Percentiles rank a stretch among this genome's conserved stretches.
phyloP scores from a whole-genome alignment of 768 basidiomycete genomes.

The Imleria badia region DNA sequence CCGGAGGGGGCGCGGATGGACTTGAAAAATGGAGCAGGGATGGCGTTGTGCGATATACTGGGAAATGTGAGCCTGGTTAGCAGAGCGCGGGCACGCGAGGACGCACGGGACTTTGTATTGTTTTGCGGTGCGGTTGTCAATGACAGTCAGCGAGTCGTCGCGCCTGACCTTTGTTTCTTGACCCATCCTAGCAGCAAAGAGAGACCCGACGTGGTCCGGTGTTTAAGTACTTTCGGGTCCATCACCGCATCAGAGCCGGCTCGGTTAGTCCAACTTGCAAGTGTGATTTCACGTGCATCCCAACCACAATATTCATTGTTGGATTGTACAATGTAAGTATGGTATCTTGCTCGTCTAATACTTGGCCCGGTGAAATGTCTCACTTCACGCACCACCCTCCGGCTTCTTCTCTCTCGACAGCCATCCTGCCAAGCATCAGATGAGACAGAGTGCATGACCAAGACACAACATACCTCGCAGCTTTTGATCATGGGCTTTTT shows the following conservation, averaged over 20 bases:
- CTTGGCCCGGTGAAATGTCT: not conserved
- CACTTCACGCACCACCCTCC: constrained; percentile 8
- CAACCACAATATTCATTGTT: constrained; percentile 1
- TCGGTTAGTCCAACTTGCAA: not conserved
- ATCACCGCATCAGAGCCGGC: not conserved
- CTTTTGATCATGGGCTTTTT: constrained; percentile 64
- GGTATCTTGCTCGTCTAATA: constrained; percentile 19
- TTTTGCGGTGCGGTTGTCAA: constrained; percentile 85
- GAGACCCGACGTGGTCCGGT: not conserved
- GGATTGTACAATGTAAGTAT: constrained; percentile 9
- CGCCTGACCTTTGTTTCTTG: constrained; percentile 20
- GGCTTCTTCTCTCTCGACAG: constrained; percentile 32
- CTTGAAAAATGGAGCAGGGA: constrained; percentile 83
- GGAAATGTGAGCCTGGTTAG: not conserved
- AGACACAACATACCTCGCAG: constrained; percentile 55
- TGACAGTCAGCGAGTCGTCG: constrained; percentile 54
- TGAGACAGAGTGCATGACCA: not conserved
- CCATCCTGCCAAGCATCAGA: constrained; percentile 25
- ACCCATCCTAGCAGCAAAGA: constrained; percentile 20
- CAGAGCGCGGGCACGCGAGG: not conserved
- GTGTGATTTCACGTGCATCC: constrained; percentile 7
- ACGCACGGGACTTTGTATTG: constrained; percentile 72
- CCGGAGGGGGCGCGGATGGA: constrained; percentile 57
- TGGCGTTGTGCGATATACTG: constrained; percentile 79
- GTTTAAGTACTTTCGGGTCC: not conserved